Percentiles rank a stretch among this genome's conserved stretches.
Conservation (phyloP, 1,284 basidiomycete genomes). For the Fomes fomentarius region DNA sequence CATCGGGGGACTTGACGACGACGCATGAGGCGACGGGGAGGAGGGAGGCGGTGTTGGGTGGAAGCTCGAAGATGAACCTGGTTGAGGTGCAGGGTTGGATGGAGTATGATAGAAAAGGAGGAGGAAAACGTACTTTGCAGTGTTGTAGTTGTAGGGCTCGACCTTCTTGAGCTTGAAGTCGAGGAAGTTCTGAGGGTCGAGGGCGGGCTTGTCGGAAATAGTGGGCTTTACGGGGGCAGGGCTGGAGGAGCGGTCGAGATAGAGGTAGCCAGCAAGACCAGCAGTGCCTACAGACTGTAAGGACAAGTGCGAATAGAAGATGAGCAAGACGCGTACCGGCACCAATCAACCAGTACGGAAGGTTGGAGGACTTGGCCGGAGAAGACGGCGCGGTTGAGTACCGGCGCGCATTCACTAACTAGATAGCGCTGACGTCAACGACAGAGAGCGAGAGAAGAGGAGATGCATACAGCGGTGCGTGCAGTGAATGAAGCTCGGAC, state of each 20-base stretch:
- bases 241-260: conserved; percentile 38
- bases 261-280: conserved; percentile 56
- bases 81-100: not conserved
- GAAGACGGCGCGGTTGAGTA: conserved; percentile 52
- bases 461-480: conserved; percentile 27
- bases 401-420: conserved; percentile 35
- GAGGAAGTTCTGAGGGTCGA: conserved; percentile 74
- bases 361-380: conserved; percentile 45
- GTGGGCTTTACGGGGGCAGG: conserved; percentile 34
- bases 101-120: not conserved
- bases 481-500: conserved; percentile 30
- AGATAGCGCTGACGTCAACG: conserved; percentile 1
- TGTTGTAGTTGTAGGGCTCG: conserved; percentile 77
- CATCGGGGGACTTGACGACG: conserved; percentile 57
- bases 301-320: not conserved
- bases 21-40: conserved; percentile 79
- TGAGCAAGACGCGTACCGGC: conserved; percentile 28
- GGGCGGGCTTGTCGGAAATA: conserved; percentile 58
- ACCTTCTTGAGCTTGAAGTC: conserved; percentile 86
- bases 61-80: conserved; percentile 87
- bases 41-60: conserved; percentile 78
- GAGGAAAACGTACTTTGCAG: conserved; percentile 44
- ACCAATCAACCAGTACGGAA: conserved; percentile 52
- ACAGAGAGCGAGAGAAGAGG: not conserved
- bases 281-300: conserved; percentile 26